phyloP scores from a whole-genome alignment of 2,329 filamentous ascomycete genomes.

The Acrodontium crateriforme region DNA sequence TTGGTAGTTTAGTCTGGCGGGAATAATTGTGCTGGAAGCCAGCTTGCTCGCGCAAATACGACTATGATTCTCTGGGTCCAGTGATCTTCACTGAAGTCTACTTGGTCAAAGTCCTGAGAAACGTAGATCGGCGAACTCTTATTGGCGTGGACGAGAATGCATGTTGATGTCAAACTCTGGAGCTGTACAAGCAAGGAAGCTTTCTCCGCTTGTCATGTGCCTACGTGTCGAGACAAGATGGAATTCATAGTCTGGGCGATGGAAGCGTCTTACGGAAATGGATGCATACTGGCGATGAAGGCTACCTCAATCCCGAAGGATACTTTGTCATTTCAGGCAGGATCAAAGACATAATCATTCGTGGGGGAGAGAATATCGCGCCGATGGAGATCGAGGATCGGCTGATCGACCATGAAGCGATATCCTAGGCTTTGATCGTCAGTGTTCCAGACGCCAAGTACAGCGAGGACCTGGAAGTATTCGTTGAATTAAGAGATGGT shows the following conservation, averaged over 20 bases:
- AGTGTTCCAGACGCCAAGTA: constrained; percentile 16
- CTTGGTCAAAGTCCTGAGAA: too few relatives aligned
- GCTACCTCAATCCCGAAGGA: constrained; percentile 31
- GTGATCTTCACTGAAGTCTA: too few relatives aligned
- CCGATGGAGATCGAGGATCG: constrained; percentile 18
- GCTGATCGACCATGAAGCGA: constrained; percentile 11
- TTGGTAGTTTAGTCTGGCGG: too few relatives aligned
- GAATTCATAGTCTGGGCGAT: constrained; percentile 5
- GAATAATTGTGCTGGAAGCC: too few relatives aligned
- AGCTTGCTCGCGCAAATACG: too few relatives aligned
- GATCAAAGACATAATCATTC: constrained; percentile 21
- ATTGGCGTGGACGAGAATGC: too few relatives aligned
- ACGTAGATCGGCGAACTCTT: too few relatives aligned
- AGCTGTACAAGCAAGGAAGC: too few relatives aligned
- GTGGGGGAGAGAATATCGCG: constrained; percentile 54
- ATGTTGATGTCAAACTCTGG: too few relatives aligned
- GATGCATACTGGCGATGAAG: constrained; percentile 51
- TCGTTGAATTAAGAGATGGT: constrained; percentile 20
- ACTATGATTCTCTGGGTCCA: too few relatives aligned
- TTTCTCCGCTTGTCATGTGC: too few relatives aligned
- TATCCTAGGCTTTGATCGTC: constrained; percentile 15
- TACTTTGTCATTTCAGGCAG: constrained; percentile 25
- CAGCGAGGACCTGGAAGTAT: constrained; percentile 15
- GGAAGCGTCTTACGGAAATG: constrained; percentile 34
- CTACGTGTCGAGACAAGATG: neutral